Evolutionary conservation across 2,329 filamentous ascomycete species (phyloP), one percentile per base, ranked within the genome.

Genomic region (Monosporascus sp.): DNA sequence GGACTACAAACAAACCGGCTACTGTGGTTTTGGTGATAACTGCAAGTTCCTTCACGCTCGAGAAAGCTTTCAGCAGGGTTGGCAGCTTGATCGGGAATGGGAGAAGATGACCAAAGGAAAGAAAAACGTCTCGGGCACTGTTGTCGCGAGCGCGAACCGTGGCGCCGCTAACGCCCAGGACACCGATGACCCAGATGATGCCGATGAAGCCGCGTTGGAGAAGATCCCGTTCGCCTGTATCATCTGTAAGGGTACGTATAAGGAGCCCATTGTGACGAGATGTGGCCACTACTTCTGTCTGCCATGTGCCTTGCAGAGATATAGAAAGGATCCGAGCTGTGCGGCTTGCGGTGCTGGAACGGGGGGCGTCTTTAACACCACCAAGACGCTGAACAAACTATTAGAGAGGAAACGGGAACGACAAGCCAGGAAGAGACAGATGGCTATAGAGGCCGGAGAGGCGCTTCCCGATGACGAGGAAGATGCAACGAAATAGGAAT

Each of bases 261-360:
- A 84, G 63, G 80, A 83, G 53, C 93, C 94, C 0, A 82, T 97
- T 14, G 76, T 93, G 24, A 97, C 94, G 14, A 88, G 91, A 60
- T 99, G 94, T 61, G 89, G 91, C 0, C 94, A 99, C 70, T 97
- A 97, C 70, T 97, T 97, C 67, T 99, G 94, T 68, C 89, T 97
- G 70, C 78, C 81, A 1, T 99, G 94, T 70, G 94, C 94, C 26
- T 75, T 97, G 62, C 85, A 89, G 67, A 76, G 92, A 59, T 97
- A 97, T 68, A 81, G 88, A 58, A 94, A 90, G 67, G 90, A 92
- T 63, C 92, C 92, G 4, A 84, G 83, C 3, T 97, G 94, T 70
- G 90, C 90, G 2, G 88, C 88, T 4, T 97, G 94, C 69, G 89
- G 90, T 1, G 79, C 86, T 1, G 89, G 91, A 5, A 97, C 92